Conservation (phyloP, 495 filamentous ascomycete species). For the Jackrogersella multiformis region DNA sequence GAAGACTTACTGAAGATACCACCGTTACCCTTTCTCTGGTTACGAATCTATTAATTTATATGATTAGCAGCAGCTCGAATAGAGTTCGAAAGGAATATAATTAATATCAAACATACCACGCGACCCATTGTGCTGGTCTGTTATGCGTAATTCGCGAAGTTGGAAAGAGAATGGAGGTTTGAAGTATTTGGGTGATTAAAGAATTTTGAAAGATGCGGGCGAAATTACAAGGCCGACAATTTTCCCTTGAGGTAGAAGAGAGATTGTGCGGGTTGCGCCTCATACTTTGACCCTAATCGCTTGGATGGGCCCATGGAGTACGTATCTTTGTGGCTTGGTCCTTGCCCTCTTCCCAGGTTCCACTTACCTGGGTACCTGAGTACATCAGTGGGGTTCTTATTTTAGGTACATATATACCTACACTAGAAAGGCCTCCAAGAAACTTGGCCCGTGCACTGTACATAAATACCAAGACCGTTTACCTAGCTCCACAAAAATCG, state of each 20-base stretch:
- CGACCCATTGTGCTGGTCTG: slow-evolving; percentile 58
- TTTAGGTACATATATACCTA: no score
- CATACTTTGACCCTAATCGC: slow-evolving; percentile 48
- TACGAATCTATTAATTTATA: slow-evolving; percentile 71
- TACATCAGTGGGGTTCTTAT: no score
- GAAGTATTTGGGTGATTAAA: slow-evolving; percentile 37
- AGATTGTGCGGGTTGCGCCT: slow-evolving; percentile 47
- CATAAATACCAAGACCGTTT: no score
- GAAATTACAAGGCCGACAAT: slow-evolving; percentile 47
- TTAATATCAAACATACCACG: slow-evolving; percentile 55
- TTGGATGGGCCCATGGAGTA: no score
- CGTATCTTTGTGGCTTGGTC: slow-evolving; percentile 24
- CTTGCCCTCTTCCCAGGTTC: neutral
- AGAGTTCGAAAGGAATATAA: neutral
- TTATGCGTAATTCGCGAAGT: slow-evolving; percentile 46
- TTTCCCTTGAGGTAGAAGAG: slow-evolving; percentile 38
- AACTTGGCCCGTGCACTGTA: no score
- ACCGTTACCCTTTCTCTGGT: slow-evolving; percentile 98
- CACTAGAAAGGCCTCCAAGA: no score
- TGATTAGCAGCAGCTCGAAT: slow-evolving; percentile 35
- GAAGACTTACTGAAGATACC: slow-evolving; percentile 90
- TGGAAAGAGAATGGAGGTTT: slow-evolving; percentile 36
- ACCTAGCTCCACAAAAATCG: no score
- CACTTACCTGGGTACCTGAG: neutral
- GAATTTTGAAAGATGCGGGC: slow-evolving; percentile 41